Evolutionary conservation across 192 early-diverging fungal genomes (phyloP), one percentile per base, ranked within the genome.

Genomic region (Coemansia biformis): DNA sequence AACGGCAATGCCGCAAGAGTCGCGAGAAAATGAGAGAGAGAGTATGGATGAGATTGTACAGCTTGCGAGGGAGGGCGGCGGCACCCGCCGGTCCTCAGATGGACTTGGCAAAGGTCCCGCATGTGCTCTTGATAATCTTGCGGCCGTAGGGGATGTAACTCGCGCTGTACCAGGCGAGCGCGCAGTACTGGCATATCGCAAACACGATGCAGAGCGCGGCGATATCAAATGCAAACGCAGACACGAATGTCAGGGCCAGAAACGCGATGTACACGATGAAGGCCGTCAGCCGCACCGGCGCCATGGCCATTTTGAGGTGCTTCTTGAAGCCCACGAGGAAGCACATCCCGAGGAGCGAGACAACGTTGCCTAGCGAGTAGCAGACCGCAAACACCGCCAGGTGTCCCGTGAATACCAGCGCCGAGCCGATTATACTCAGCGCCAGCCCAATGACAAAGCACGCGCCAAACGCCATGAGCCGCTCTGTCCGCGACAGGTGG

Each of bases 81-180:
- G 26, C 26, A 7, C 26, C 26, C 26, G 36, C 9, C n/a, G n/a
- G n/a, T n/a, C 5, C 19, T 59, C 41, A 65, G 11, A 60, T 54
- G 3, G 62, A 51, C 3, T 37, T 44, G 2, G 79, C 76, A 29
- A 73, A 82, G 3, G 78, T 38, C 21, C 83, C 79, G 44, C 75
- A 80, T 12, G 75, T 48, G 37, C 66, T 77, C 56, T 70, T 78
- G 48, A 84, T 84, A 19, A 82, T 62, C 39, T 80, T 63, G 50
- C 83, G 81, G 8, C 89, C 91, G 51, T 89, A 98, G 5, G 94
- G 94, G 65, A 98, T 91, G 67, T 98, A 98, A 57, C 83, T 86
- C 12, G 89, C 82, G 10, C 82, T 74, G 72, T 87, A 88, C 86
- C 86, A 90, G 48, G 92, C 82, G 49, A 98, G 61, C 6, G 94